Evolutionary conservation across 371 early-diverging fungal genomes (phyloP), one percentile per base, ranked within the genome.

Genomic region (Nematocida minor): DNA sequence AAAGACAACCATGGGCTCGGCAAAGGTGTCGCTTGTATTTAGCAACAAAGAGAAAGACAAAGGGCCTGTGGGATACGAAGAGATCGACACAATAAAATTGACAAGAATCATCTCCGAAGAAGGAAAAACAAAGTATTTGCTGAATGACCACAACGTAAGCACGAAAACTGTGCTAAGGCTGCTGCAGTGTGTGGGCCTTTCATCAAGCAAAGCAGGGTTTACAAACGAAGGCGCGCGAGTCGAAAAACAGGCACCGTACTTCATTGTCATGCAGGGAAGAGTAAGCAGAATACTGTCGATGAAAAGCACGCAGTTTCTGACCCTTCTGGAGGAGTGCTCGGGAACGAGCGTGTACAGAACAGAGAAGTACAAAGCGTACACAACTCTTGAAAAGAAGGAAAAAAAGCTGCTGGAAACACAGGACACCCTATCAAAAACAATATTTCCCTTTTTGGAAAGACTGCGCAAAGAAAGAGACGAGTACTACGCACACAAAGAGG

Each of bases 131-230:
- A 62, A 71, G 70, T 82, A 81, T 79, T 60, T 84, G 57, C 77
- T 86, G 11, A 94, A 96, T 94, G 98, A 97, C 86, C 98, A 98
- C 42, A 88, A 90, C 63, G 95, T 96, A 81, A 98, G 66, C 16
- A 79, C 40, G 1, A 79, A 79, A 40, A 99, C 84, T 95, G 96
- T 67, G 88, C 89, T 41, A 94, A 94, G 86, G 88, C 96, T 6
- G 90, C 89, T 31, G 94, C 96, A 62, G 40, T 46, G 64, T 40
- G 77, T 74, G n/a, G 77, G 77, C 6, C 64, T 74, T 11, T 74
- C 77, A 4, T 71, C 94, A 93, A 63, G 89, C 89, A 31, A 85
- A 91, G 87, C 87, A 92, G 41, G 86, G 95, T 31, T 84, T 88
- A n/a, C 90, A 90, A 74, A 93, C 92, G 67, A 94, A 95, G 80